Conservation (phyloP, 768 basidiomycete species). For the Russula vinacea region DNA sequence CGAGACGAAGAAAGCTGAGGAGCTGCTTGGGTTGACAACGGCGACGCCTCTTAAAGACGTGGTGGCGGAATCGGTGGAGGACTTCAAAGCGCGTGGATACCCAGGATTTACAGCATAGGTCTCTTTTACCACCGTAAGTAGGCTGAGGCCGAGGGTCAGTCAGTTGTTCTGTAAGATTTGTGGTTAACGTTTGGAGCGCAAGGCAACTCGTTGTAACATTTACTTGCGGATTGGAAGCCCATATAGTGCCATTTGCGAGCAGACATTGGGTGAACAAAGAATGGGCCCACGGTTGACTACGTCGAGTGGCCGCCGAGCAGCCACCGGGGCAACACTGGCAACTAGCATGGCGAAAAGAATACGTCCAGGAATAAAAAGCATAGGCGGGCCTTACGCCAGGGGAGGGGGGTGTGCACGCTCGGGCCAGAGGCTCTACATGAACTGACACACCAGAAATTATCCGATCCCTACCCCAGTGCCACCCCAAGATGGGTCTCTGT, state of each 20-base stretch:
- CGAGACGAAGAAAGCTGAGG: slow-evolving; percentile 15
- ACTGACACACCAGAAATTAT: too few relatives aligned
- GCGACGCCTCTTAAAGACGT: slow-evolving; percentile 13
- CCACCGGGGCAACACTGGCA: too few relatives aligned
- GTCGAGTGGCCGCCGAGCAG: too few relatives aligned
- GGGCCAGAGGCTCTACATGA: too few relatives aligned
- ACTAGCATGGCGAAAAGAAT: too few relatives aligned
- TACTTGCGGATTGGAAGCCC: not conserved
- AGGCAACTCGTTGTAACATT: not conserved
- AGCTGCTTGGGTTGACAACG: slow-evolving; percentile 10
- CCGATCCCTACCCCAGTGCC: too few relatives aligned
- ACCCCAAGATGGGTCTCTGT: too few relatives aligned
- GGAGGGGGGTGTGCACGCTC: too few relatives aligned
- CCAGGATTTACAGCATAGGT: slow-evolving; percentile 13
- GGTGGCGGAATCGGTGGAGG: slow-evolving; percentile 13
- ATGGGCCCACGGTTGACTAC: too few relatives aligned
- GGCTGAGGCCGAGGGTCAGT: not conserved
- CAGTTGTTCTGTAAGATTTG: not conserved
- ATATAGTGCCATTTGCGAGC: not conserved
- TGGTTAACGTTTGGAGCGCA: not conserved
- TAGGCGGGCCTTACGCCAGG: too few relatives aligned
- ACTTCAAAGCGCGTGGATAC: slow-evolving; percentile 22
- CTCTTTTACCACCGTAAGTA: too few relatives aligned
- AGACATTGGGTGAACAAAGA: not conserved
- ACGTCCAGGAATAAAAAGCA: too few relatives aligned